phyloP scores from a whole-genome alignment of 768 basidiomycete genomes.

The Naganishia friedmannii region DNA sequence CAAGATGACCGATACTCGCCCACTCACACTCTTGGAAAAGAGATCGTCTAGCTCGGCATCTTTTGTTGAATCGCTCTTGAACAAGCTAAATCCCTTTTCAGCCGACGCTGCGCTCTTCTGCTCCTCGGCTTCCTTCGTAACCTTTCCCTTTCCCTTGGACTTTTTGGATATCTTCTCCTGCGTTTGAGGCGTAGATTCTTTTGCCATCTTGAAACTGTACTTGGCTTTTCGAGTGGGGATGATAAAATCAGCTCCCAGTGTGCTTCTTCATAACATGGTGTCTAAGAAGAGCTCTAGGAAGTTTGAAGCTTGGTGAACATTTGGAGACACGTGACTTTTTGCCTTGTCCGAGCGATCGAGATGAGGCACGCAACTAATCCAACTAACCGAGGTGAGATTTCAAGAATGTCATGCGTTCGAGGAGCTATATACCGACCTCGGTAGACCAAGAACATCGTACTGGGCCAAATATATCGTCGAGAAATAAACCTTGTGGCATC shows the following conservation, averaged over 20 bases:
- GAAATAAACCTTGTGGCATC: too few species aligned
- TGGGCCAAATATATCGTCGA: neutral
- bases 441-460: neutral
- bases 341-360: neutral
- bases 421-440: neutral
- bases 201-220: neutral
- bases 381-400: neutral
- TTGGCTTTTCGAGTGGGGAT: neutral
- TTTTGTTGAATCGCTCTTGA: slow-evolving; percentile 15
- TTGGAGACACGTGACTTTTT: slow-evolving; percentile 2
- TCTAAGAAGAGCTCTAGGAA: too few species aligned
- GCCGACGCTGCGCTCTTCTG: slow-evolving; percentile 8
- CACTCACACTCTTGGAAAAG: slow-evolving; percentile 60
- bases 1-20: neutral
- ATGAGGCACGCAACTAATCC: neutral
- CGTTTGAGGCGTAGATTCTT: slow-evolving; percentile 1
- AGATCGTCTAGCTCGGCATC: slow-evolving; percentile 66
- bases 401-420: neutral
- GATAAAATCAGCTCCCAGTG: neutral
- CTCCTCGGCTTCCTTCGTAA: slow-evolving; percentile 13
- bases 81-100: slow-evolving; percentile 4
- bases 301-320: neutral
- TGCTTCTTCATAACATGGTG: neutral
- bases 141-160: slow-evolving; percentile 25
- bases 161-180: slow-evolving; percentile 10